Conservation (phyloP, 2,329 filamentous ascomycete genomes). For the Delphinella strobiligena region DNA sequence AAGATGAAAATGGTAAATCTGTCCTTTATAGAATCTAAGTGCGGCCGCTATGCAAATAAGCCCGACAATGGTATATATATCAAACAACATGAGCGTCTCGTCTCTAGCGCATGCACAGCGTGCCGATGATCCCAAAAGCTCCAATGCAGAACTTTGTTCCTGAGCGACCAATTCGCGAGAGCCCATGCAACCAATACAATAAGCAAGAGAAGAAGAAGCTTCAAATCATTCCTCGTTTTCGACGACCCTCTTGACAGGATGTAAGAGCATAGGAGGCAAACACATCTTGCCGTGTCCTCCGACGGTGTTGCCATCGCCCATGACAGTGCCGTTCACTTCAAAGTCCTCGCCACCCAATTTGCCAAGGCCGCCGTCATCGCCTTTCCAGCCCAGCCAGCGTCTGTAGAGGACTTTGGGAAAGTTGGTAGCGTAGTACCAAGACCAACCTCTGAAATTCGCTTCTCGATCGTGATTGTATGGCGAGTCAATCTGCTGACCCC, state of each 20-base stretch:
- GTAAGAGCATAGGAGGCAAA: slow-evolving; percentile 75
- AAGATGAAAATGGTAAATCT: no score
- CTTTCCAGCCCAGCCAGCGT: slow-evolving; percentile 72
- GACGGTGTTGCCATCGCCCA: slow-evolving; percentile 42
- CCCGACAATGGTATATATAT: no score
- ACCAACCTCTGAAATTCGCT: slow-evolving; percentile 76
- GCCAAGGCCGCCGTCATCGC: slow-evolving; percentile 69
- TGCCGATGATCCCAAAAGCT: no score
- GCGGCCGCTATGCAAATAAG: no score
- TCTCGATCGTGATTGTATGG: slow-evolving; percentile 54
- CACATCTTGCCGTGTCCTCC: slow-evolving; percentile 61
- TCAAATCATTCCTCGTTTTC: slow-evolving; percentile 3
- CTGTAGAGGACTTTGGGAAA: slow-evolving; percentile 74
- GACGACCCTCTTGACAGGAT: slow-evolving; percentile 58
- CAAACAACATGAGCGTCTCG: no score
- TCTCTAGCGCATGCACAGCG: no score
- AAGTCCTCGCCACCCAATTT: slow-evolving; percentile 29
- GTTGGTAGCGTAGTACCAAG: slow-evolving; percentile 83
- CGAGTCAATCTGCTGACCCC: slow-evolving; percentile 30
- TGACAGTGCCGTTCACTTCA: slow-evolving; percentile 10
- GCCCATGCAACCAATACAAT: no score
- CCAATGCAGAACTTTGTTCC: no score
- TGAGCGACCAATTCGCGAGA: no score
- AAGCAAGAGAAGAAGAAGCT: neutral
- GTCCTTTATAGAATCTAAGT: no score